Evolutionary conservation across 2,329 filamentous ascomycete species (phyloP).

Genomic region (Monosporascus sp.): DNA sequence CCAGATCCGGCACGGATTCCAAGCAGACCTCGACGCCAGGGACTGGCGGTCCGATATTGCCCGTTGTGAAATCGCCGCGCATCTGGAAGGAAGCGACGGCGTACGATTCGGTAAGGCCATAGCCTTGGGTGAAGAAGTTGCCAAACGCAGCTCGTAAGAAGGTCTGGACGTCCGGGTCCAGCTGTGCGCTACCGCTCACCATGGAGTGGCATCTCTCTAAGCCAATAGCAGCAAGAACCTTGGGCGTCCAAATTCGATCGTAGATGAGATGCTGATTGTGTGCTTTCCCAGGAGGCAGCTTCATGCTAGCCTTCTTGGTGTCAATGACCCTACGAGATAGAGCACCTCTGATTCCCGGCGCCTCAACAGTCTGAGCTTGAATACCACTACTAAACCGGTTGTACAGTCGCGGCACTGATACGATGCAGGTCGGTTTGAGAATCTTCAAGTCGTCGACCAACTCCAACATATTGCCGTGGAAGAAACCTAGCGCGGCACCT

Average conservation of each 20-base stretch:
- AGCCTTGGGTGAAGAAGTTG: constrained; percentile 78
- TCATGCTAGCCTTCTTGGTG: constrained; percentile 75
- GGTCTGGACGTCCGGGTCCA: constrained; percentile 81
- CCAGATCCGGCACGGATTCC: constrained; percentile 86
- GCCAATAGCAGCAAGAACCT: constrained; percentile 78
- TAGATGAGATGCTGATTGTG: constrained; percentile 74
- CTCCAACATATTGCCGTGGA: constrained; percentile 83
- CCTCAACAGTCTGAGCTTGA: constrained; percentile 71
- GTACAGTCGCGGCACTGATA: constrained; percentile 85
- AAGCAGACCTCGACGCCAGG: constrained; percentile 71
- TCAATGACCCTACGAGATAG: constrained; percentile 75
- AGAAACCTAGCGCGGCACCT: constrained; percentile 79
- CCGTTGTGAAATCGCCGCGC: constrained; percentile 64
- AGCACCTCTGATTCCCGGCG: constrained; percentile 72
- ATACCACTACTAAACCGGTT: constrained; percentile 86
- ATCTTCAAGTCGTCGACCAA: constrained; percentile 89
- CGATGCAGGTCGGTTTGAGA: constrained; percentile 74
- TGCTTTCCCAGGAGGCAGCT: constrained; percentile 65
- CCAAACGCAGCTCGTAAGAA: constrained; percentile 83
- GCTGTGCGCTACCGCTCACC: constrained; percentile 83
- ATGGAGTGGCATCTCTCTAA: constrained; percentile 68
- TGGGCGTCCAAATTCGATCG: constrained; percentile 85
- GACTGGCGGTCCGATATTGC: constrained; percentile 74
- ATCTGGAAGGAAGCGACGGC: constrained; percentile 69
- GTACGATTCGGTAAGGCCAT: constrained; percentile 91